These are phyloP conservation scores for Ochromonas danica DNA, from an alignment of 108 stramenopile species.

Conservation along the genomic window DNA sequence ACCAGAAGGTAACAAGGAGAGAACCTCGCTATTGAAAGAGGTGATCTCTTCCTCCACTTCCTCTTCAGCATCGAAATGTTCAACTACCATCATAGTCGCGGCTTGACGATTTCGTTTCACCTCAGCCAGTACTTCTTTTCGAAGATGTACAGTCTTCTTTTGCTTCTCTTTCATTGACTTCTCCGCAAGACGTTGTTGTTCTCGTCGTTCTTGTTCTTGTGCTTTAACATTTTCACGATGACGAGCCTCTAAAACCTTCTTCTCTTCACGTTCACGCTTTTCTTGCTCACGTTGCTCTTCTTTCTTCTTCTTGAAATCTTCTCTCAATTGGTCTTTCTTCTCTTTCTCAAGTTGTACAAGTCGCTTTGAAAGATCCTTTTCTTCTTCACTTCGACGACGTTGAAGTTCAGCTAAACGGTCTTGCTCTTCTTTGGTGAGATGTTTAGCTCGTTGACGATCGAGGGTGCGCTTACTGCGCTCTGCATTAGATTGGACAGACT, in stretches of 20 bases:
- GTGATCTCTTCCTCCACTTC: neutral
- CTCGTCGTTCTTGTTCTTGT: slow-evolving; percentile 29
- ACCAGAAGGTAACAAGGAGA: neutral
- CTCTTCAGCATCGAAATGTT: slow-evolving; percentile 27
- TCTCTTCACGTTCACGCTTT: slow-evolving; percentile 8
- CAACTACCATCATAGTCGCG: neutral
- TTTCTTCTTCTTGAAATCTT: neutral
- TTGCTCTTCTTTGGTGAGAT: neutral
- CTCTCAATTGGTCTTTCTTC: neutral
- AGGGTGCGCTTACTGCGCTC: neutral
- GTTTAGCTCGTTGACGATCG: neutral
- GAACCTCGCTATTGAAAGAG: neutral
- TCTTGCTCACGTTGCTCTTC: neutral
- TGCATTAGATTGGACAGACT: neutral
- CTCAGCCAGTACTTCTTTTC: neutral
- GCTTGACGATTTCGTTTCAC: neutral
- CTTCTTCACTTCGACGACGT: no score
- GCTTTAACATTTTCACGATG: neutral
- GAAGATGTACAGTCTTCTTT: neutral
- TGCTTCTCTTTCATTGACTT: neutral
- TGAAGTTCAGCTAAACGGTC: no score
- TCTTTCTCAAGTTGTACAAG: neutral
- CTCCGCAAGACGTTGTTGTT: slow-evolving; percentile 31
- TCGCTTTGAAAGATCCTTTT: neutral
- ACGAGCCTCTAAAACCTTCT: neutral